Evolutionary conservation across 768 basidiomycete species (phyloP), one percentile per base, ranked within the genome.

Genomic region (Tricholoma matsutake): DNA sequence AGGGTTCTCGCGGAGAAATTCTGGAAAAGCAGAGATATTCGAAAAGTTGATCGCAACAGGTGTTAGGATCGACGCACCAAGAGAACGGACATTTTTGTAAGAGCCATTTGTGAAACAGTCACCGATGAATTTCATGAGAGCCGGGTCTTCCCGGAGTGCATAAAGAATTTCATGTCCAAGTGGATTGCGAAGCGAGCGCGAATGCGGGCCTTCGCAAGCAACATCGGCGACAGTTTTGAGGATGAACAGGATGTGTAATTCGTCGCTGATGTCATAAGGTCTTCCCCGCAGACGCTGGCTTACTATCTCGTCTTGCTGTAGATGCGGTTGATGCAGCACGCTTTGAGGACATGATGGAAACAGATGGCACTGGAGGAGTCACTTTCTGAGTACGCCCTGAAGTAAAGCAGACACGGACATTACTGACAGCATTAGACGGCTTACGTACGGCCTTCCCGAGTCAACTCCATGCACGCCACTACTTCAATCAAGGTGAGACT

Each of bases 381-480:
- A n/a, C n/a, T n/a, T n/a, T n/a, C n/a, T n/a, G n/a, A n/a, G n/a
- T n/a, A n/a, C n/a, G n/a, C n/a, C n/a, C n/a, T n/a, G n/a, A n/a
- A n/a, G n/a, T n/a, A n/a, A n/a, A n/a, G n/a, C n/a, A n/a, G n/a
- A n/a, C n/a, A n/a, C n/a, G n/a, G n/a, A n/a, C n/a, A n/a, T n/a
- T n/a, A n/a, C n/a, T n/a, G n/a, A n/a, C n/a, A n/a, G n/a, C n/a
- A n/a, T n/a, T n/a, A n/a, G n/a, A n/a, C n/a, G n/a, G n/a, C n/a
- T n/a, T n/a, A n/a, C n/a, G n/a, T n/a, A n/a, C n/a, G n/a, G n/a
- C n/a, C n/a, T n/a, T n/a, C n/a, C n/a, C n/a, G n/a, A n/a, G n/a
- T n/a, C n/a, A n/a, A n/a, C n/a, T n/a, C n/a, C n/a, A n/a, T 74
- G 73, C 67, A 73, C 49, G 71, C 69, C 9, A 52, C 67, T 9